Base-by-base conservation (phyloP, 306 rosid species). In the Styphnolobium japonicum region DNA sequence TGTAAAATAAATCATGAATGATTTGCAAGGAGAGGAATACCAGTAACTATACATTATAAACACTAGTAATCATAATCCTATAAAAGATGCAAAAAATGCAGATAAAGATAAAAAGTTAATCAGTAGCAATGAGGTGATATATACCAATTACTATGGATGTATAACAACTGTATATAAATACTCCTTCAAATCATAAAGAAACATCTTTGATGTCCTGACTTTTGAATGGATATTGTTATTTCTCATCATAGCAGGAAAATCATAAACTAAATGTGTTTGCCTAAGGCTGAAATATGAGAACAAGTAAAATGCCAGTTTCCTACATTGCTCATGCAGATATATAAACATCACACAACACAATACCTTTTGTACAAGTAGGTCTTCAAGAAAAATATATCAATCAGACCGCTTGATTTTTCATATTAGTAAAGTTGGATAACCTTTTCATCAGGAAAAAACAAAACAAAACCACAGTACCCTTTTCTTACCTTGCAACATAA, bases 1-100 rank as follows among this genome's bases (percentile, higher is more conserved):
- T 74, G 34, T 49, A 22, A 40, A 36, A 68, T 49, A 34, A 81
- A 62, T 73, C 43, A 63, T 36, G 76, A 64, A 69, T 46, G 27
- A 63, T 70, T 70, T 42, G 51, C 56, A 5, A 68, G 71, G 40
- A 69, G n/a, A 63, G n/a, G 46, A 61, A 49, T 5, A 51, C 45
- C 42, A 6, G 57, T 78, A 77, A 29, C 82, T 11, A 34, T 37
- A 39, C 23, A 61, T 1, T 42, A 15, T 40, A 51, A 45, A 74
- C 57, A 57, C 46, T 25, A 25, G 58, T 10, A 16, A 61, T 11
- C 56, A 75, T 37, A 75, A 77, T 56, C 48, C 48, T 48, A 40
- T 56, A 45, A 27, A 27, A 69, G 62, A 67, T 10, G 31, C 46
- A 52, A 70, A 77, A 72, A 39, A 51, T 12, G 43, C 23, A 19